Evolutionary conservation across 2,329 filamentous ascomycete species (phyloP).

Genomic region (Penicillium sp.): DNA sequence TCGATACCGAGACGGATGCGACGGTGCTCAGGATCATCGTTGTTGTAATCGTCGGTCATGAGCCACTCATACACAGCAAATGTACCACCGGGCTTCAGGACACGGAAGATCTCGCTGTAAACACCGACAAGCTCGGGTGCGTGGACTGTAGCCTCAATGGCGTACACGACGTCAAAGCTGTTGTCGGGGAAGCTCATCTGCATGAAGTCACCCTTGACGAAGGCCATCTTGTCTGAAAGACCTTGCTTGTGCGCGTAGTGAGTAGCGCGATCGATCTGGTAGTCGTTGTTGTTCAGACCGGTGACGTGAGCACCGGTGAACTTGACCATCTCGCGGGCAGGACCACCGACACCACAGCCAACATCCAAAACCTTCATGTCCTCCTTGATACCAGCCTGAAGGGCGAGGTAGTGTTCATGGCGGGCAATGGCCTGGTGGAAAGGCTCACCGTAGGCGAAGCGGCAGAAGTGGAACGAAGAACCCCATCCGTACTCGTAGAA

Average conservation of each 20-base stretch:
- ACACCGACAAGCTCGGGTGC: conserved; percentile 83
- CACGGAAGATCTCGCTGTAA: conserved; percentile 88
- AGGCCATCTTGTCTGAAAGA: conserved; percentile 68
- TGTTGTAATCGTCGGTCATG: conserved; percentile 94
- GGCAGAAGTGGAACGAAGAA: conserved; percentile 94
- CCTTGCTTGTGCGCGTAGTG: conserved; percentile 79
- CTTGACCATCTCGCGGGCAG: conserved; percentile 89
- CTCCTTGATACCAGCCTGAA: conserved; percentile 75
- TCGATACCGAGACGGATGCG: conserved; percentile 90
- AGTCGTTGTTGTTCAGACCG: conserved; percentile 97
- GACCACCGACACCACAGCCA: conserved; percentile 91
- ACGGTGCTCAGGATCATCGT: conserved; percentile 74
- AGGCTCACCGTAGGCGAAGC: conserved; percentile 74
- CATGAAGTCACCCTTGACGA: conserved; percentile 97
- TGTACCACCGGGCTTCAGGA: conserved; percentile 87
- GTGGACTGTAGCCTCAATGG: conserved; percentile 94
- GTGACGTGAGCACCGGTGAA: conserved; percentile 84
- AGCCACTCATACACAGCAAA: conserved; percentile 99
- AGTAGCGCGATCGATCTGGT: conserved; percentile 92
- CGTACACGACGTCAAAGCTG: conserved; percentile 88
- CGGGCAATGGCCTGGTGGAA: conserved; percentile 89
- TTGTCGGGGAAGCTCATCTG: conserved; percentile 94
- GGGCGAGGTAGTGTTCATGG: conserved; percentile 94
- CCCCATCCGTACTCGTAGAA: conserved; percentile 96
- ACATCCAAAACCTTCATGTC: conserved; percentile 89